Conservation (phyloP, 2,329 filamentous ascomycete species). For the Exutisphaerella laricina region DNA sequence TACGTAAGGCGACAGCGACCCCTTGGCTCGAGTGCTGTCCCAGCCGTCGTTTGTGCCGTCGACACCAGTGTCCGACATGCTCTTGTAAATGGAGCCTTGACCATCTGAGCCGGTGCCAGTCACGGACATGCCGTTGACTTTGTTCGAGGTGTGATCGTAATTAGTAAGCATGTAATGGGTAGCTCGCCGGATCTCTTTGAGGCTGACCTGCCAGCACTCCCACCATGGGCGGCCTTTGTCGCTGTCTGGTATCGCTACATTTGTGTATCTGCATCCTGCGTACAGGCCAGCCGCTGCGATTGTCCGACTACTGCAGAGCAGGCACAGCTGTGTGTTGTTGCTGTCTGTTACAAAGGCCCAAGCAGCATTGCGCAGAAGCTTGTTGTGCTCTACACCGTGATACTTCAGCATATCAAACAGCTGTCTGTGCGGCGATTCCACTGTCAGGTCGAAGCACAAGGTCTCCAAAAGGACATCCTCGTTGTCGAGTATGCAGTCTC, state of each 20-base stretch:
- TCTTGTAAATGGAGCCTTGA: slow-evolving; percentile 41
- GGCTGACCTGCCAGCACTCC: slow-evolving; percentile 66
- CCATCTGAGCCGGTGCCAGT: slow-evolving; percentile 35
- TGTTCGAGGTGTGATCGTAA: slow-evolving; percentile 40
- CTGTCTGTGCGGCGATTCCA: slow-evolving; percentile 80
- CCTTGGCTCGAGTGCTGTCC: slow-evolving; percentile 31
- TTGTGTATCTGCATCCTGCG: slow-evolving; percentile 71
- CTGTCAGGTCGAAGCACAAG: slow-evolving; percentile 87
- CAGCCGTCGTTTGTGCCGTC: slow-evolving; percentile 23
- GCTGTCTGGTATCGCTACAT: slow-evolving; percentile 68
- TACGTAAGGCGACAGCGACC: slow-evolving; percentile 22
- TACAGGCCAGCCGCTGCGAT: slow-evolving; percentile 84
- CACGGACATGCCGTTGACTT: slow-evolving; percentile 24
- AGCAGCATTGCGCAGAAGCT: slow-evolving; percentile 72
- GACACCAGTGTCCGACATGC: slow-evolving; percentile 37
- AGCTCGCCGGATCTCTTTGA: slow-evolving; percentile 64
- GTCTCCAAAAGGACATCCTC: slow-evolving; percentile 90
- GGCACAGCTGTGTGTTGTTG: slow-evolving; percentile 74
- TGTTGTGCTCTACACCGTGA: slow-evolving; percentile 71
- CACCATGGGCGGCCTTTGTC: slow-evolving; percentile 78
- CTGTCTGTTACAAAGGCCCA: slow-evolving; percentile 96
- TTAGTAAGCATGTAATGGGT: slow-evolving; percentile 66
- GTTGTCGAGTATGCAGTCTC: slow-evolving; percentile 85
- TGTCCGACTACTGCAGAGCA: slow-evolving; percentile 71
- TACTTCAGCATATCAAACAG: slow-evolving; percentile 75